Conservation (phyloP, 2,329 filamentous ascomycete genomes). For the Pseudogymnoascus pannorum region DNA sequence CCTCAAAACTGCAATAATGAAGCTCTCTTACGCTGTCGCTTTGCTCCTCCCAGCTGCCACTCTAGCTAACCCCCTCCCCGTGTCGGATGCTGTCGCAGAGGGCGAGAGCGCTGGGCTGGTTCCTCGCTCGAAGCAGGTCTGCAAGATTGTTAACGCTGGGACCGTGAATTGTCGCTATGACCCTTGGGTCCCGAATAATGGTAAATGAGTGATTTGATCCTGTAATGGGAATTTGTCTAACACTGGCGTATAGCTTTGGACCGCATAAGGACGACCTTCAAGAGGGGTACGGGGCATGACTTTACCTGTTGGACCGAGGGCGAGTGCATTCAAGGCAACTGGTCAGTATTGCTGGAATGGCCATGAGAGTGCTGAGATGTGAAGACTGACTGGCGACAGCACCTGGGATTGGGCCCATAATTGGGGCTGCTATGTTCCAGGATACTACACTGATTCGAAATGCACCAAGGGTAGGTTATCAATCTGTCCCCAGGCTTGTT, state of each 20-base stretch:
- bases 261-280: not conserved
- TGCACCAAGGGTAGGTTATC: not conserved
- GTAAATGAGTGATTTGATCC: not conserved
- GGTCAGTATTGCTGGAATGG: not conserved
- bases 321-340: not conserved
- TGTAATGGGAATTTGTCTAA: not conserved
- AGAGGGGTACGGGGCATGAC: not conserved
- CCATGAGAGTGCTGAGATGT: not conserved
- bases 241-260: not conserved
- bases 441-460: not conserved
- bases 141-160: not conserved
- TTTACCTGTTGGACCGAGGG: not conserved
- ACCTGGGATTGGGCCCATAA: constrained; percentile 1
- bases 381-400: not conserved
- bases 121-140: not conserved
- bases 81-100: not conserved
- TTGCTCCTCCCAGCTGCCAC: not conserved
- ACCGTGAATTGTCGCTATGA: not conserved
- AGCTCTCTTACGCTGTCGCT: not conserved
- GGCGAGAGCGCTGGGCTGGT: not conserved
- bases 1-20: not conserved
- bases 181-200: not conserved
- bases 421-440: not conserved
- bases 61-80: not conserved
- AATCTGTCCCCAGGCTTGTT: not conserved